A percentile compares a stretch with the other conserved stretches of the same genome.
phyloP scores from a whole-genome alignment of 345 rosid genomes.

The Kernera saxatilis region DNA sequence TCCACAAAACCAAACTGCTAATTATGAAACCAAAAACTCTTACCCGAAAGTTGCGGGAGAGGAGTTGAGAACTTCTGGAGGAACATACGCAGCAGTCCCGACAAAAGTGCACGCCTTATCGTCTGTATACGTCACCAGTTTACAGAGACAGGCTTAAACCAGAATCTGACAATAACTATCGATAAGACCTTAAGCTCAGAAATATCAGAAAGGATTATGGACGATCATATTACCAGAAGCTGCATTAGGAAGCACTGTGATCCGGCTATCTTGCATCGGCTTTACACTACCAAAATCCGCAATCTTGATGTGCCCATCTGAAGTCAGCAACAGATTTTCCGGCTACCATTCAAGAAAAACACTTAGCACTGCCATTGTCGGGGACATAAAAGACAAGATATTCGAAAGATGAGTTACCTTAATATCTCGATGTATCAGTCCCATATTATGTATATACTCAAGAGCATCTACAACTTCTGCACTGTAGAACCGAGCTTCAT shows the following conservation, averaged over 20 bases:
- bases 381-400: neutral
- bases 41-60: conserved; percentile 99
- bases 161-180: conserved; percentile 17
- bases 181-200: conserved; percentile 13
- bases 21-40: conserved; percentile 12
- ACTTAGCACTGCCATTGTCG: conserved; percentile 9
- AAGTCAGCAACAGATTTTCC: conserved; percentile 79
- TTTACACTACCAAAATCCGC: conserved; percentile 99
- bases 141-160: conserved; percentile 14
- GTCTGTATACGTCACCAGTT: conserved; percentile 42
- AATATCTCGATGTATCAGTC: conserved; percentile 96
- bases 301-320: conserved; percentile 86
- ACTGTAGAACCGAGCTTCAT: conserved; percentile 87
- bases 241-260: conserved; percentile 96
- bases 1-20: conserved; percentile 9
- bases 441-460: conserved; percentile 87
- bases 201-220: neutral
- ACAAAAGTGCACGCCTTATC: conserved; percentile 90
- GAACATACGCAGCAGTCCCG: conserved; percentile 98
- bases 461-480: conserved; percentile 97
- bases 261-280: conserved; percentile 90
- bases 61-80: conserved; percentile 97
- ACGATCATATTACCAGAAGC: conserved; percentile 57
- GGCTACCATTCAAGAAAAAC: conserved; percentile 56
- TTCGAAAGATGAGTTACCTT: conserved; percentile 48